Evolutionary conservation across 192 early-diverging fungal genomes (phyloP), one percentile per base, ranked within the genome.

Genomic region (Coemansia sp.): DNA sequence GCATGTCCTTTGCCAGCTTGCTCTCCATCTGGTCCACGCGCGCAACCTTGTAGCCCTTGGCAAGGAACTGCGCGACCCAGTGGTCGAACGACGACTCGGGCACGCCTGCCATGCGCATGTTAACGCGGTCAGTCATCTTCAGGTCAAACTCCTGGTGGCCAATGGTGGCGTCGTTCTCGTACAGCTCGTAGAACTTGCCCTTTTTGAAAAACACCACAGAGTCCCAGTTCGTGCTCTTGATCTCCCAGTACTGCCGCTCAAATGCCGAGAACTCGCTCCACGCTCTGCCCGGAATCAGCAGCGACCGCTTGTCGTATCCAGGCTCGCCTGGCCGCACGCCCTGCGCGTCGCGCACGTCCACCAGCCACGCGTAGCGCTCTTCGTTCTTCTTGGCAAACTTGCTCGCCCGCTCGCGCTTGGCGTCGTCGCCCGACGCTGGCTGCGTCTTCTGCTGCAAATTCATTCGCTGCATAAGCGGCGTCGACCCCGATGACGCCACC

Each of bases 31-130:
- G 97, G 66, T 97, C 95, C 4, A 99, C 97, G 34, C 86, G 88
- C 0, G 95, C 95, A 0, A 99, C 90, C 58, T 94, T 95, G 78
- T 94, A 86, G 17, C 97, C 97, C 63, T 89, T 86, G 19, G 93
- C 94, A 46, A 98, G 83, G 59, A 98, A 97, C 79, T 97, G 88
- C 3, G 91, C 81, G 0, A 92, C 92, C 95, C 95, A 99, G 60
- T 90, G 79, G 51, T 96, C 93, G 56, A 98, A 97, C 8, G 87
- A 86, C 13, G 77, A 81, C 65, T 98, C 97, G 13, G 97, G 97
- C 1, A 97, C 93, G 10, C 97, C 97, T 0, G 89, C 92, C 97
- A 99, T 97, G 26, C 92, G 80, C 97, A 99, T 99, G 79, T 98
- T 97, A 38, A 89, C 90, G 19, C 97, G 82, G 63, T 96, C 95